Evolutionary conservation across 1,284 basidiomycete species (phyloP), one percentile per base, ranked within the genome.

Genomic region (Peniophora sp.): DNA sequence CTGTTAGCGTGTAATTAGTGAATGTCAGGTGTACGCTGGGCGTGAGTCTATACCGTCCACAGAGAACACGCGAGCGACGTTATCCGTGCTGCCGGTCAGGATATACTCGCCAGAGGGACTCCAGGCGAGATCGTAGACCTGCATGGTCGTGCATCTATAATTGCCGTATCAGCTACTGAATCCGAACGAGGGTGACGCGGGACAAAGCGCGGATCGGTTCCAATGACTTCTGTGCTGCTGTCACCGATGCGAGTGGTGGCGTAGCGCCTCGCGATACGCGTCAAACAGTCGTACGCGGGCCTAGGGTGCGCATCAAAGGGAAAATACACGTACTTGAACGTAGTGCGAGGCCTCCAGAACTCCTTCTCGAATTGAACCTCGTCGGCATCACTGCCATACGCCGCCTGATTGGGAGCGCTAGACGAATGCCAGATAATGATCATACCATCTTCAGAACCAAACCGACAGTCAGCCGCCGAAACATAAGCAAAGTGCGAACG

Each of bases 111-210:
- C 93, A 22, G 89, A 87, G 0, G 97, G 97, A 56, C 92, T 94
- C 96, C 96, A 99, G 0, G 94, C 92, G 45, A 99, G 74, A 66
- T 99, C 96, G 65, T 99, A 98, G 11, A 99, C 92, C 66, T 98
- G 94, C 79, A 93, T 92, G 12, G 83, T 85, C 1, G 90, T 92
- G 59, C 84, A 86, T 48, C 87, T 89, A 55, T 32, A 48, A 48
- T 34, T 32, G 27, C 12, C 27, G 12, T 32, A 32, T 32, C 27
- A 32, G 27, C 27, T 32, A 32, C 12, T 32, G 27, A 32, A 32
- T 12, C 27, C 27, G 27, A 32, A 41, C n/a, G 39, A 41, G 16
- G 39, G 39, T 41, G 39, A 41, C 27, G 27, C 27, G 27, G 27
- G 27, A 6, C 5, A 32, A 12, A 32, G 27, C 27, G 27, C 27